phyloP scores from a whole-genome alignment of 805 yeast genomes.

The Cyberlindnera xishuangbannaensis region DNA sequence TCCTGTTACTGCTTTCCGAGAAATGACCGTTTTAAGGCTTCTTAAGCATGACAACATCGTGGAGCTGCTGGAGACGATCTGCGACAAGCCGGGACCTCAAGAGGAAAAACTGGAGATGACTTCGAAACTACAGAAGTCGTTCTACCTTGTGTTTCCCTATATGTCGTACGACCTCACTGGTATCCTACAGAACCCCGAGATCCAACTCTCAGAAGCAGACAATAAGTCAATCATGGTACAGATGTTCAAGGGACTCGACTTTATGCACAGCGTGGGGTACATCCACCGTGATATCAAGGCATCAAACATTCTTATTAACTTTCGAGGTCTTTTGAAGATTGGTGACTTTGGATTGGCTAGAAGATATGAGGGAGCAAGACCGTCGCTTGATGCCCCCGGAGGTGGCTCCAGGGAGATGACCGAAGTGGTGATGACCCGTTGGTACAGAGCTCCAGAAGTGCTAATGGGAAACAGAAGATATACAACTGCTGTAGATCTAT shows the following conservation, averaged over 20 bases:
- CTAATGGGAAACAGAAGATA: conserved; percentile 79
- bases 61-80: conserved; percentile 74
- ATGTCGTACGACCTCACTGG: conserved; percentile 93
- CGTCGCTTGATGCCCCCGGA: conserved; percentile 39
- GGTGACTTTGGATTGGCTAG: conserved; percentile 97
- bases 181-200: conserved; percentile 70
- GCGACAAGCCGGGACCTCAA: conserved; percentile 32
- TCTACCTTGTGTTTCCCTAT: conserved; percentile 88
- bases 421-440: conserved; percentile 84
- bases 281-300: conserved; percentile 92
- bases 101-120: conserved; percentile 11
- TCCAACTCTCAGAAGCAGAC: conserved; percentile 54
- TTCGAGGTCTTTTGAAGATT: conserved; percentile 70
- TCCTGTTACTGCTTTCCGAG: conserved; percentile 93
- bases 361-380: conserved; percentile 55
- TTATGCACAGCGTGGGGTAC: conserved; percentile 57
- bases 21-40: conserved; percentile 72
- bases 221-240: conserved; percentile 82
- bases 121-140: conserved; percentile 30
- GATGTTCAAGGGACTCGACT: conserved; percentile 72
- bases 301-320: conserved; percentile 84
- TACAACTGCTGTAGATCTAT: conserved; percentile 92
- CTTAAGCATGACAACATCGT: conserved; percentile 67
- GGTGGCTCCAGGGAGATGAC: conserved; percentile 46
- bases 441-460: conserved; percentile 97